Evolutionary conservation across 2,329 filamentous ascomycete genomes (phyloP).

Genomic region (Neoscytalidium dimidiatum): DNA sequence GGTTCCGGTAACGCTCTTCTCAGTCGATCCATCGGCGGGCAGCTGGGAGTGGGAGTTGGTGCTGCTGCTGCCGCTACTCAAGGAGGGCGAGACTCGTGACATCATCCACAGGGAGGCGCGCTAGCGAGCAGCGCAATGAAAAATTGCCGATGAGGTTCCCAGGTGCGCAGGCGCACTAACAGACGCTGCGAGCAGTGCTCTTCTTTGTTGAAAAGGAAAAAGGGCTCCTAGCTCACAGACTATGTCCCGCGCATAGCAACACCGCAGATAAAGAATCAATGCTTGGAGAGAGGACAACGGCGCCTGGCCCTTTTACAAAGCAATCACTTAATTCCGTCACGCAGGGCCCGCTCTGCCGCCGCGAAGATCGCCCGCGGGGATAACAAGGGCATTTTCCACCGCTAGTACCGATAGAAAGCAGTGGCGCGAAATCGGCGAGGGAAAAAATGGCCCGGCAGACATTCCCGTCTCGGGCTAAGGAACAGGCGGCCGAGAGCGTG

Average conservation of each 20-base stretch:
- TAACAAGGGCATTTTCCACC: background rate
- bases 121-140: background rate
- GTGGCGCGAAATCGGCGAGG: background rate
- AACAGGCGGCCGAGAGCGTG: background rate
- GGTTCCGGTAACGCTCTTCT: background rate
- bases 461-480: background rate
- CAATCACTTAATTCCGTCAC: slow-evolving; percentile 8
- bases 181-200: background rate
- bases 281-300: background rate
- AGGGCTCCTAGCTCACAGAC: background rate
- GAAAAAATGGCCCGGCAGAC: background rate
- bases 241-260: background rate
- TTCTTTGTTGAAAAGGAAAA: background rate
- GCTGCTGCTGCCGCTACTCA: background rate
- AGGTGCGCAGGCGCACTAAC: background rate
- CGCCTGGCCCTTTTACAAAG: slow-evolving; percentile 13
- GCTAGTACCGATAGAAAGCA: background rate
- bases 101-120: background rate
- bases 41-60: background rate
- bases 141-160: background rate
- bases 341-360: slow-evolving; percentile 5
- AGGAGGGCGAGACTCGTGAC: background rate
- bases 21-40: slow-evolving; percentile 3
- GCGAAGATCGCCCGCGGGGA: slow-evolving; percentile 11
- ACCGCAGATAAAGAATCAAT: background rate